Evolutionary conservation across 495 filamentous ascomycete species (phyloP), one percentile per base, ranked within the genome.

Genomic region (Talaromyces liani): DNA sequence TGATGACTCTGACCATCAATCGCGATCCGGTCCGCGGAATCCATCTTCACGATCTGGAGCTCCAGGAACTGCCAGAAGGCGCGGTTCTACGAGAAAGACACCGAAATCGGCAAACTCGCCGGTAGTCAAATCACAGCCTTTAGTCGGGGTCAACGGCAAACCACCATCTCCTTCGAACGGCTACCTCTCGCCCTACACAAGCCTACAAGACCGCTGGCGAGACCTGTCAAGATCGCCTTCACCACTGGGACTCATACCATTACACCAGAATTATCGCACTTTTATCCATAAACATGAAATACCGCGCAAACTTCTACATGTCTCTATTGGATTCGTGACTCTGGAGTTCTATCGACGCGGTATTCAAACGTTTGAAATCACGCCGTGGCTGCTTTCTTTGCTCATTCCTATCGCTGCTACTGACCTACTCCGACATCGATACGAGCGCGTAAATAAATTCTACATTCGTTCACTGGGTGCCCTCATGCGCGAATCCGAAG

Each of bases 401-500:
- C 74, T 99, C 6, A 80, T 99, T n/a, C 95, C 94, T 7, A 94
- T 98, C 71, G 87, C 88, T 39, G 81, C 81, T n/a, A 84, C 85
- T 20, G 94, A 99, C 70, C 73, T 92, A 57, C 71, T 94, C 56
- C 91, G 94, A 27, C 91, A 95, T 75, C 87, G 85, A 65, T 91
- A 84, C 62, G 84, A 87, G 39, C 80, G 85, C 2, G 82, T 99
- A 71, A 99, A 99, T 72, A 83, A 85, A 24, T 66, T 97, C 31
- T 99, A 99, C 71, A 93, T 96, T 64, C 84, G 82, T 31, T 85
- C 84, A 39, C 69, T 97, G 20, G 94, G 94, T 36, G 90, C 92
- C 14, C 79, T 98, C 63, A 99, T 99, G 94, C 89, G 94, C 61
- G 94, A 99, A 79, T 91, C 87, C 61, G 94, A 99, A 75, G 96